Evolutionary conservation across 768 basidiomycete genomes (phyloP).

Genomic region (Collybiopsis confluens): DNA sequence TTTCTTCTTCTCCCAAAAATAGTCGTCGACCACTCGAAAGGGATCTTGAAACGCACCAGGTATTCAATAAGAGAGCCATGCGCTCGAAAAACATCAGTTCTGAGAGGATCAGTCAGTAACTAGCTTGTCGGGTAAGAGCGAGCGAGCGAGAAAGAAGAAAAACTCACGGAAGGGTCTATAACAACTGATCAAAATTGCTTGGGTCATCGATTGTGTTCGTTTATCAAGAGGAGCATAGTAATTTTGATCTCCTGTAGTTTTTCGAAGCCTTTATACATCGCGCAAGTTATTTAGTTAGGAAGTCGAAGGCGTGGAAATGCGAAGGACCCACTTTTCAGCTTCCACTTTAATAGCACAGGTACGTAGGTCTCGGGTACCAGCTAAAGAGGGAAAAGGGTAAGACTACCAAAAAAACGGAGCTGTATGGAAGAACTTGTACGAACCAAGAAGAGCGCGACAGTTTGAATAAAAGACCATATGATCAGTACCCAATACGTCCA

Average conservation of each 20-base stretch:
- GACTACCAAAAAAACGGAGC: too few relatives aligned
- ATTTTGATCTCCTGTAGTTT: slow-evolving; percentile 45
- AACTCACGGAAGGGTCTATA: slow-evolving; percentile 67
- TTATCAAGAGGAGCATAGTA: slow-evolving; percentile 62
- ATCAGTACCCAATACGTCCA: slow-evolving; percentile 75
- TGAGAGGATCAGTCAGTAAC: slow-evolving; percentile 19
- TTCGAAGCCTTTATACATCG: slow-evolving; percentile 44
- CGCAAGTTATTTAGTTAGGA: too few relatives aligned
- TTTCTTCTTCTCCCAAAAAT: too few relatives aligned
- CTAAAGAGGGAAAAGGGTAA: slow-evolving; percentile 22
- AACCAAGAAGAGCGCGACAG: slow-evolving; percentile 47
- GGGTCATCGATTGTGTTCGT: slow-evolving; percentile 35
- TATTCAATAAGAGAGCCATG: slow-evolving; percentile 72
- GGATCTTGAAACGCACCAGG: slow-evolving; percentile 56
- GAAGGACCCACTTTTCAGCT: slow-evolving; percentile 45
- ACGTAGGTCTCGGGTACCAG: slow-evolving; percentile 71
- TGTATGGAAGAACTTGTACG: slow-evolving; percentile 13
- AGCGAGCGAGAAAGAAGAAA: too few relatives aligned
- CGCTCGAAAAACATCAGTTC: slow-evolving; percentile 61
- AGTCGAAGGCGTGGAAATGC: background rate
- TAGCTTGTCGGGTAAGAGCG: too few relatives aligned
- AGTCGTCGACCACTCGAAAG: slow-evolving; percentile 43
- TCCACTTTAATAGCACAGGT: slow-evolving; percentile 55
- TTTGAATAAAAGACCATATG: slow-evolving; percentile 63
- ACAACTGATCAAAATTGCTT: slow-evolving; percentile 54